Base-by-base conservation (phyloP, 495 filamentous ascomycete genomes). In the Viridothelium virens region DNA sequence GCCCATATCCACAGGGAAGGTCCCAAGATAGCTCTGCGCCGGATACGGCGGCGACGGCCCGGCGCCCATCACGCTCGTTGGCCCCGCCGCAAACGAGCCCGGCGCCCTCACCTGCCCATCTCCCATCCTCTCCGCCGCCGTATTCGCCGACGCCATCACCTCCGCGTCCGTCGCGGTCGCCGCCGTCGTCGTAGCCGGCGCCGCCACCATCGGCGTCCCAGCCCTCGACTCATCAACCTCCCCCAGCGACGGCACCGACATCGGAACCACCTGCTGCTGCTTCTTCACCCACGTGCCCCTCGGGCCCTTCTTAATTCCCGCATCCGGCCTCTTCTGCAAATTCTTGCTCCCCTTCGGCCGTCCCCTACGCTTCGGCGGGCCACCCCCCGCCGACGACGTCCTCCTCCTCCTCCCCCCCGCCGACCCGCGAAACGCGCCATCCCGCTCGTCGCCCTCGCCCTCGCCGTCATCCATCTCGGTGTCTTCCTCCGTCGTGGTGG, bases 221-320 rank as follows among this genome's bases (percentile, higher is more conserved):
- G 10, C 11, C 69, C 69, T 10, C 56, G 44, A 33, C 33, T 53
- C 25, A 66, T 70, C 34, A 36, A 41, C 31, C n/a, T 31, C 38
- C 31, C n/a, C 37, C 38, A 56, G 63, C 1, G 41, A 50, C 14
- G 61, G 53, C 7, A 10, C 7, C 31, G 63, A 34, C 25, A 25
- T 25, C 25, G 25, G 25, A 25, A 25, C 25, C 25, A 25, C 25
- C 25, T 25, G 63, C 34, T 16, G 50, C 34, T 12, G 56, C 53
- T 25, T 46, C 25, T 10, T 31, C 6, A 0, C 16, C 41, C 36
- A 25, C 18, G 63, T 68, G 65, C 69, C 71, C 31, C 76, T 59
- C 37, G 75, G 76, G 2, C 76, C 76, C 66, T 78, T 78, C 50
- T 75, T 74, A 62, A 78, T 72, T 1, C 76, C 76, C 33, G 71